Evolutionary conservation across 2,329 filamentous ascomycete species (phyloP).

Genomic region (Thielaviopsis populi): DNA sequence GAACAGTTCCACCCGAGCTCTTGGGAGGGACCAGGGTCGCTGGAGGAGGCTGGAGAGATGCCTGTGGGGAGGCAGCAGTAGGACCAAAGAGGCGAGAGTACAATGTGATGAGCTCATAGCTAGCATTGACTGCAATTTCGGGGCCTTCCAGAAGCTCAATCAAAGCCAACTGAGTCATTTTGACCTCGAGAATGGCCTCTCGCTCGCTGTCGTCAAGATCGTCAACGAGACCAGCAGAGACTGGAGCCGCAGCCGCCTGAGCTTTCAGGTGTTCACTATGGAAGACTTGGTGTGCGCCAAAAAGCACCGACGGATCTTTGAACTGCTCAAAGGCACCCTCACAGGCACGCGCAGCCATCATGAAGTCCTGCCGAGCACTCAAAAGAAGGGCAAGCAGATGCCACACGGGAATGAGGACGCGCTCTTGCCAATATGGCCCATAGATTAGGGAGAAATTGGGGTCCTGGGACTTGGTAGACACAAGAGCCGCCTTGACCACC

Average conservation of each 20-base stretch:
- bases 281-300: slow-evolving; percentile 44
- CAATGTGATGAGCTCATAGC: slow-evolving; percentile 66
- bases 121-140: slow-evolving; percentile 73
- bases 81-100: slow-evolving; percentile 65
- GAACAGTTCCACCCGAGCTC: slow-evolving; percentile 54
- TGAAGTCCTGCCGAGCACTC: slow-evolving; percentile 73
- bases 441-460: slow-evolving; percentile 31
- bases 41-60: slow-evolving; percentile 10
- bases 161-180: slow-evolving; percentile 83
- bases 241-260: slow-evolving; percentile 22
- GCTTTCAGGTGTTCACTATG: slow-evolving; percentile 53
- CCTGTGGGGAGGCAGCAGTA: slow-evolving; percentile 1
- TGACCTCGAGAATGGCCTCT: slow-evolving; percentile 77
- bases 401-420: slow-evolving; percentile 65
- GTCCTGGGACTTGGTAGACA: slow-evolving; percentile 38
- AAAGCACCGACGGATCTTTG: slow-evolving; percentile 52
- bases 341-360: slow-evolving; percentile 65
- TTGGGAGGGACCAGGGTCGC: slow-evolving; percentile 31
- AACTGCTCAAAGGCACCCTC: slow-evolving; percentile 89
- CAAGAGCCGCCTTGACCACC: slow-evolving; percentile 61
- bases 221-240: slow-evolving; percentile 40
- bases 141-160: slow-evolving; percentile 73
- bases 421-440: slow-evolving; percentile 45
- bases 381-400: slow-evolving; percentile 77
- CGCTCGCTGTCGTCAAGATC: slow-evolving; percentile 75